Evolutionary conservation across 371 early-diverging fungal genomes (phyloP).

Genomic region (Mucor saturninus): DNA sequence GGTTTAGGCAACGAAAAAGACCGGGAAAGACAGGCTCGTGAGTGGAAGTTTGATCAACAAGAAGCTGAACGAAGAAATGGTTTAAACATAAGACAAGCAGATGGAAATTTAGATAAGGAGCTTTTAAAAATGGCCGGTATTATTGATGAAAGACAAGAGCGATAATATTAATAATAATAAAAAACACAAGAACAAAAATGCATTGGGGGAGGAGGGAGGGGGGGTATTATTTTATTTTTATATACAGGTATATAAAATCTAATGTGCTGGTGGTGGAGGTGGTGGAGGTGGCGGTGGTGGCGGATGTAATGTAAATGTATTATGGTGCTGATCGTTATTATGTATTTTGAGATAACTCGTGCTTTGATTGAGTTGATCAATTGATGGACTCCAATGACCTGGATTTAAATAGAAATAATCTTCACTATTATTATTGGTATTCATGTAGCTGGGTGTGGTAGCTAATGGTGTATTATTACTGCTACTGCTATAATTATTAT

Average conservation of each 20-base stretch:
- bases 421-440: neutral
- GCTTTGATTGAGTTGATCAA: constrained; percentile 17
- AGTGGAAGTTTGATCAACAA: constrained; percentile 64
- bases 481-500: neutral
- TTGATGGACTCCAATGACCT: constrained; percentile 12
- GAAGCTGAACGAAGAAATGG: constrained; percentile 55
- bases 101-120: constrained; percentile 52
- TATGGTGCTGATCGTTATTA: constrained; percentile 3
- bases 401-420: constrained; percentile 7
- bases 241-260: neutral
- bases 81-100: constrained; percentile 50
- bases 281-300: neutral
- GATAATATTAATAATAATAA: neutral
- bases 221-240: neutral
- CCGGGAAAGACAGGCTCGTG: constrained; percentile 44
- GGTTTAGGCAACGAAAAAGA: constrained; percentile 58
- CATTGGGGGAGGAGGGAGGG: neutral
- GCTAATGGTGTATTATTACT: constrained; percentile 1
- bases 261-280: neutral
- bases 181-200: neutral
- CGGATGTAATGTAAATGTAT: constrained; percentile 7
- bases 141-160: constrained; percentile 42
- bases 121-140: constrained; percentile 55
- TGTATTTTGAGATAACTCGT: constrained; percentile 5
- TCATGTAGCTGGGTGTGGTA: neutral